Evolutionary conservation across 768 basidiomycete species (phyloP).

Genomic region (Chalciporus sphaerocephalus): DNA sequence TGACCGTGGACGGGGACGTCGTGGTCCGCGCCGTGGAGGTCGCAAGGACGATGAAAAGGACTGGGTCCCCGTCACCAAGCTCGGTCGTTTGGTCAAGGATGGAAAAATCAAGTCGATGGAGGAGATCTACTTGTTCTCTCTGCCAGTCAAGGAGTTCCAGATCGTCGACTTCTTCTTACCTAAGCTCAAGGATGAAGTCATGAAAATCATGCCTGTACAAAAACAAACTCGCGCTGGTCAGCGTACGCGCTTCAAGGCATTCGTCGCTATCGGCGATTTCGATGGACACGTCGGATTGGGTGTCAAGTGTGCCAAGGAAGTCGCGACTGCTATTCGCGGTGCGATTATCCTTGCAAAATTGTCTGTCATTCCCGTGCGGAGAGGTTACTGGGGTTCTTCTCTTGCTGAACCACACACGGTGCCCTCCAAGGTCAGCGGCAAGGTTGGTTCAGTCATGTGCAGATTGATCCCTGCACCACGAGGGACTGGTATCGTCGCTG

Average conservation of each 20-base stretch:
- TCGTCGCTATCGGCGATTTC: slow-evolving; percentile 98
- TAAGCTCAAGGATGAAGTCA: slow-evolving; percentile 98
- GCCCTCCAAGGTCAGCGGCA: slow-evolving; percentile 96
- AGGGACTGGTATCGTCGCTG: slow-evolving; percentile 99
- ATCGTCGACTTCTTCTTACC: slow-evolving; percentile 99
- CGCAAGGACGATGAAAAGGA: slow-evolving; percentile 99
- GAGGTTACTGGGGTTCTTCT: slow-evolving; percentile 99
- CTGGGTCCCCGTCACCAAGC: slow-evolving; percentile 98
- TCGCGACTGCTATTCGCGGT: slow-evolving; percentile 98
- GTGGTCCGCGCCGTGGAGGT: slow-evolving; percentile 88
- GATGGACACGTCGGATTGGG: slow-evolving; percentile 99
- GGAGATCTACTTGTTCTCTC: slow-evolving; percentile 99
- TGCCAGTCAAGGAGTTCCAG: slow-evolving; percentile 99
- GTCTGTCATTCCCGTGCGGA: slow-evolving; percentile 94
- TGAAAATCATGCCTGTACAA: slow-evolving; percentile 99
- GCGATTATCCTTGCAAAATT: slow-evolving; percentile 99
- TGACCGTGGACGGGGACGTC: slow-evolving; percentile 57
- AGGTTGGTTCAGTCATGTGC: slow-evolving; percentile 99
- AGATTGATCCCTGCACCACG: slow-evolving; percentile 97
- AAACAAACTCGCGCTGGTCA: slow-evolving; percentile 99
- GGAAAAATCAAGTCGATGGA: slow-evolving; percentile 99
- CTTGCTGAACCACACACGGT: slow-evolving; percentile 99
- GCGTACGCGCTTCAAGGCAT: slow-evolving; percentile 99
- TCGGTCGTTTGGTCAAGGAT: slow-evolving; percentile 98
- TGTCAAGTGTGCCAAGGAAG: slow-evolving; percentile 99